Percentiles rank a stretch among this genome's conserved stretches.
Conservation (phyloP, 2,329 filamentous ascomycete species). For the Trematosphaeria pertusa region DNA sequence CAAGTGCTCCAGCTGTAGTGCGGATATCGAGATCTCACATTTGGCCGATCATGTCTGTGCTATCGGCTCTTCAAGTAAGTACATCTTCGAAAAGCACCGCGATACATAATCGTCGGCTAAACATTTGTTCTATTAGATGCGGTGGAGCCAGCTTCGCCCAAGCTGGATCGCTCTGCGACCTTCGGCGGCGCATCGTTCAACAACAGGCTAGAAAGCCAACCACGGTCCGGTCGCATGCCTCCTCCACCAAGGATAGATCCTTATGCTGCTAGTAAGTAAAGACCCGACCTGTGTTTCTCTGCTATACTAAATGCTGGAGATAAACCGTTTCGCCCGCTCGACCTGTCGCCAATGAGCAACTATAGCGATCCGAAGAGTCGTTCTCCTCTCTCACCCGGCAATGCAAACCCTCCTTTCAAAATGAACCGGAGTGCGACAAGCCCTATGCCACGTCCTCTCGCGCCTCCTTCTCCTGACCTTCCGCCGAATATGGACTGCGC, state of each 20-base stretch:
- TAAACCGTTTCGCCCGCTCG: constrained; percentile 42
- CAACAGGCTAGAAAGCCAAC: constrained; percentile 30
- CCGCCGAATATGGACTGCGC: constrained; percentile 56
- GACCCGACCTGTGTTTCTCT: neutral
- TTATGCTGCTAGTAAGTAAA: constrained; percentile 63
- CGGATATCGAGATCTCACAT: constrained; percentile 79
- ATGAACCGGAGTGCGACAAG: constrained; percentile 46
- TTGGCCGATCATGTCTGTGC: constrained; percentile 86
- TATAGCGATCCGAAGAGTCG: constrained; percentile 32
- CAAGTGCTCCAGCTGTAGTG: constrained; percentile 49
- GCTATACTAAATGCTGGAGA: constrained; percentile 35
- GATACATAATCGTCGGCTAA: too few relatives aligned
- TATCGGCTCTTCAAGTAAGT: constrained; percentile 53
- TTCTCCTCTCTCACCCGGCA: constrained; percentile 30
- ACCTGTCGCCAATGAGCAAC: constrained; percentile 36
- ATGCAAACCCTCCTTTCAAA: constrained; percentile 33
- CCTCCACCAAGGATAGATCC: constrained; percentile 64
- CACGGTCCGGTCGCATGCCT: constrained; percentile 54
- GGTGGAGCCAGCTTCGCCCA: constrained; percentile 24
- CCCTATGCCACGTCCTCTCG: constrained; percentile 41
- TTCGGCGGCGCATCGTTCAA: constrained; percentile 37
- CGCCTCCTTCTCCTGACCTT: constrained; percentile 41
- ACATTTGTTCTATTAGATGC: neutral
- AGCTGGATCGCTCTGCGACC: constrained; percentile 42
- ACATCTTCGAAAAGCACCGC: too few relatives aligned